Conservation (phyloP, 148 eudicot genomes). For the Cornus kousa region DNA sequence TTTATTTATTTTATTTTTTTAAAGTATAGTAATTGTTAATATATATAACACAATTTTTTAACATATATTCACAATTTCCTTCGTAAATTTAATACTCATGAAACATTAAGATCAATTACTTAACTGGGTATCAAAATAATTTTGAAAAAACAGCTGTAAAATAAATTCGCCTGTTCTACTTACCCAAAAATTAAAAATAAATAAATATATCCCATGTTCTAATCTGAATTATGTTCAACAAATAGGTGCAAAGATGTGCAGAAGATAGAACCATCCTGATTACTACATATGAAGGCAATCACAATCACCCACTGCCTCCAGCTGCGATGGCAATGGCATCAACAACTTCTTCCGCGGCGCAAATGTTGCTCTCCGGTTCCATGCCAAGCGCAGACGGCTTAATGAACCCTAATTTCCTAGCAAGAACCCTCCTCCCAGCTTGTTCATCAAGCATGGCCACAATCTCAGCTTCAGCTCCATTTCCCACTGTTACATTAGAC, state of each 20-base stretch:
- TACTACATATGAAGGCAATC: conserved; percentile 68
- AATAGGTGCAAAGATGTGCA: conserved; percentile 72
- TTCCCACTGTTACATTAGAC: conserved; percentile 59
- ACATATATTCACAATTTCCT: too few relatives aligned
- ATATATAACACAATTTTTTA: too few relatives aligned
- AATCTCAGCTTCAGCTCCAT: conserved; percentile 59
- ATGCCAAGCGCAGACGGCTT: conserved; percentile 55
- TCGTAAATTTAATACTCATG: too few relatives aligned
- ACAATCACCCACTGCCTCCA: conserved; percentile 69
- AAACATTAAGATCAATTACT: too few relatives aligned
- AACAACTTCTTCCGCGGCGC: conserved; percentile 57
- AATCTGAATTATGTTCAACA: background rate
- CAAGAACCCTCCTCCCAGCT: conserved; percentile 39
- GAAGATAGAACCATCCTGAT: conserved; percentile 56
- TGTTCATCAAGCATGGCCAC: conserved; percentile 53
- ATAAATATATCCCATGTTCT: background rate
- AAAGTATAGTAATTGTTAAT: too few relatives aligned
- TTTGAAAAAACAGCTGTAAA: too few relatives aligned
- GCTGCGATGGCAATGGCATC: conserved; percentile 72
- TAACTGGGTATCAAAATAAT: too few relatives aligned
- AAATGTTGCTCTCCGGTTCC: conserved; percentile 64
- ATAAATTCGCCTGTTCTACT: too few relatives aligned
- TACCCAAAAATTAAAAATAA: too few relatives aligned
- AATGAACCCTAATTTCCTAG: conserved; percentile 41
- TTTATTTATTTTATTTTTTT: too few relatives aligned